Evolutionary conservation across 208 protist genomes (phyloP), one percentile per base, ranked within the genome.

Genomic region (Porcisia deanei): DNA sequence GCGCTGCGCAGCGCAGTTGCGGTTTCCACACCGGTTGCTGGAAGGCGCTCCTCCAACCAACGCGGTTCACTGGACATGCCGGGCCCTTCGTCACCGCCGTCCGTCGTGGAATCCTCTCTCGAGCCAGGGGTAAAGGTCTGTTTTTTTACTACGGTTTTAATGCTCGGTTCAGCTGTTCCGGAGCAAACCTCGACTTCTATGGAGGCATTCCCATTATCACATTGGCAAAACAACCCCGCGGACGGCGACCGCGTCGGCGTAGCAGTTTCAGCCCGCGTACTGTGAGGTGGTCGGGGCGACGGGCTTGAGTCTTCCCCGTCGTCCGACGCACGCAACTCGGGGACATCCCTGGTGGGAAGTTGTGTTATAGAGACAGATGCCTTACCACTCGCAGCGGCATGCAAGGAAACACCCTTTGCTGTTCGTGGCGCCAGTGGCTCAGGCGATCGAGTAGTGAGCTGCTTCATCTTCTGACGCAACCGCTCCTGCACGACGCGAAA

Each of bases 401-500:
- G 34, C 60, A 20, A 43, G 12, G 43, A 43, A 53, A 39, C 47
- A 0, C 18, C 43, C 30, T n/a, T 45, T 5, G 2, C 41, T 58
- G 45, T 6, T n/a, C 10, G 6, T 10, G n/a, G 18, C 68, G 16
- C 5, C 20, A n/a, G 1, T 1, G 30, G 1, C 34, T n/a, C 4
- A 8, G 34, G 20, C 7, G 68, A 45, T 10, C 1, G 6, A 20
- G 8, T 54, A 0, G 70, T 70, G 34, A 87, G 80, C 45, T 73
- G 52, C 53, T 67, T 71, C 72, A 94, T 79, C 68, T 94, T 94
- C 43, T 88, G 73, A 1, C 85, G 84, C 64, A 92, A 57, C 10
- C 87, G 84, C 49, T 82, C 77, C 70, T 92, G 88, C 30, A 94
- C 79, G 0, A 76, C 86, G 25, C 82, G 72, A 49, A 91, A 88